phyloP scores from a whole-genome alignment of 2,329 filamentous ascomycete species.

The Lachnellula subtilissima region DNA sequence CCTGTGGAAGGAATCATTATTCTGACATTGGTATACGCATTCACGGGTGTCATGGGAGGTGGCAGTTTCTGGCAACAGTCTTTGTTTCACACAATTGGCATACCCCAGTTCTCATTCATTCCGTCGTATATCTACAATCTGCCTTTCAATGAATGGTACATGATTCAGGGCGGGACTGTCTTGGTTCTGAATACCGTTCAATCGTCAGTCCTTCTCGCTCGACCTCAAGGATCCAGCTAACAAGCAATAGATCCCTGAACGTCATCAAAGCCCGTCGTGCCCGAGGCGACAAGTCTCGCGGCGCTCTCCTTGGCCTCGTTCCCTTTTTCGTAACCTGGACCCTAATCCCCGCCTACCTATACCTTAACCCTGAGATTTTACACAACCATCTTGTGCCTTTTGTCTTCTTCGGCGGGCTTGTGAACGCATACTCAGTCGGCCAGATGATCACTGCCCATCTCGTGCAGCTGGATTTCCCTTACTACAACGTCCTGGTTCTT shows the following conservation, averaged over 20 bases:
- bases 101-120: constrained; percentile 60
- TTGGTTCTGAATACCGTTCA: constrained; percentile 80
- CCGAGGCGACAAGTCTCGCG: constrained; percentile 65
- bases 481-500: constrained; percentile 77
- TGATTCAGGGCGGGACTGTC: constrained; percentile 78
- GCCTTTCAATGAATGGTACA: constrained; percentile 88
- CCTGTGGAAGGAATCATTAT: constrained; percentile 92
- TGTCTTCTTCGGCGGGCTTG: constrained; percentile 76
- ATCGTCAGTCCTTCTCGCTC: constrained; percentile 38
- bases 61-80: constrained; percentile 91
- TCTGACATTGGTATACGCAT: constrained; percentile 71
- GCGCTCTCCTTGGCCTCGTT: constrained; percentile 74
- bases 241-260: constrained; percentile 58
- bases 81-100: constrained; percentile 67
- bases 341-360: constrained; percentile 72
- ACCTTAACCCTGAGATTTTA: constrained; percentile 79
- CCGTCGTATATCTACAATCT: constrained; percentile 70
- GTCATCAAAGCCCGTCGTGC: constrained; percentile 76
- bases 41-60: constrained; percentile 81
- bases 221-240: constrained; percentile 24
- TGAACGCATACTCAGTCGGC: constrained; percentile 93
- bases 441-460: constrained; percentile 95
- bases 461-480: constrained; percentile 82
- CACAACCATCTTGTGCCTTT: constrained; percentile 84
- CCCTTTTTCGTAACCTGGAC: constrained; percentile 78